Evolutionary conservation across 106 monocot genomes (phyloP), one percentile per base, ranked within the genome.

Genomic region (Allium fistulosum): DNA sequence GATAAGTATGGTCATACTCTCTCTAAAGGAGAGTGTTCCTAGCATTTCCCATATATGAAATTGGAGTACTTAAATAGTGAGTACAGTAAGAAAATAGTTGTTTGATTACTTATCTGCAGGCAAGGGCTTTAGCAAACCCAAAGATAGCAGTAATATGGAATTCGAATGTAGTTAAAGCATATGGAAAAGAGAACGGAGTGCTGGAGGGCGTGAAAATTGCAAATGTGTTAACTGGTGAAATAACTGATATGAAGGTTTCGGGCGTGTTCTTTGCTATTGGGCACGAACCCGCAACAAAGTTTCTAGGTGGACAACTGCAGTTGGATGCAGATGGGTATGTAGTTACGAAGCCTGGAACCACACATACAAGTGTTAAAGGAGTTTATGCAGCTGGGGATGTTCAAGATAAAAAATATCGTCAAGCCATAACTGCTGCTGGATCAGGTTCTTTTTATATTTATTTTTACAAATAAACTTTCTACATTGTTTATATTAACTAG

Each of bases 351-450:
- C 88, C 86, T 0, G 95, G 96, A 12, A 81, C 80, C 9, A 92
- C 96, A 0, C 75, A 86, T 10, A 96, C 91, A 6, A 96, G 88
- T 67, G 86, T 92, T n/a, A 82, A 86, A 58, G 96, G 96, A 2
- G 86, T 96, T 9, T 96, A 91, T 82, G 96, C 96, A 49, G 96
- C 96, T 61, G 96, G 96, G 4, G 96, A 96, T 57, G 91, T 96
- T 50, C 91, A 96, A 78, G 96, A 96, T 76, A 96, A 88, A 83
- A 96, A 96, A 76, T 96, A 92, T 52, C 77, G 96, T 60, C 96
- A 96, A 75, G 96, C 96, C 0, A 72, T 96, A 46, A 96, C 95
- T 9, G 95, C 95, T 7, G 95, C 95, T n/a, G 95, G 91, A 69
- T 83, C 95, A 72, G 95, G 95, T 96, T 11, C 66, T 37, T 37